Conservation (phyloP, 2,329 filamentous ascomycete species). For the Leptographium flavum region DNA sequence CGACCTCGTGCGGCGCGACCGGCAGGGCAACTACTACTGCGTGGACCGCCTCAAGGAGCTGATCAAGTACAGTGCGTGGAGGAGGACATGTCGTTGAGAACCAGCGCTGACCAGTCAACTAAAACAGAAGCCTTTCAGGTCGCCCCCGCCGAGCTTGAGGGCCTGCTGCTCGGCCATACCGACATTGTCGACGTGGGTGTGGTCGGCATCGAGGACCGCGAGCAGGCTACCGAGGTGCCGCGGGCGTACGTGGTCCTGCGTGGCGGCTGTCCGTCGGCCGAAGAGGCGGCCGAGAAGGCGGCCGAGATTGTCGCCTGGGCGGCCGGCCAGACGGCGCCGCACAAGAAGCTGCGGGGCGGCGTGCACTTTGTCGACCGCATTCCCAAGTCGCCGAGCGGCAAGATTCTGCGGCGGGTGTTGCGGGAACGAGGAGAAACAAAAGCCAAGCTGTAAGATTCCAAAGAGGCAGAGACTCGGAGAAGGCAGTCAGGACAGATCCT, state of each 20-base stretch:
- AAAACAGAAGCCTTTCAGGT: constrained; percentile 58
- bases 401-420: constrained; percentile 30
- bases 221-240: constrained; percentile 53
- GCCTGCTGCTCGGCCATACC: constrained; percentile 25
- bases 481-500: too few relatives aligned
- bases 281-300: constrained; percentile 23
- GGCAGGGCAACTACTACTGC: constrained; percentile 72
- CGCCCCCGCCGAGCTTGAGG: constrained; percentile 50
- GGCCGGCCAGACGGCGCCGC: constrained; percentile 22
- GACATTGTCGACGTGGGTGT: constrained; percentile 46
- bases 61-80: constrained; percentile 44
- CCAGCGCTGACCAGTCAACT: too few relatives aligned
- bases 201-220: constrained; percentile 44
- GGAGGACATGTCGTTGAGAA: too few relatives aligned
- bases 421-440: constrained; percentile 24
- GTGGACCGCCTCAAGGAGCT: constrained; percentile 70
- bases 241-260: constrained; percentile 47
- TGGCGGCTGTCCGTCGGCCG: too few relatives aligned
- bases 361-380: constrained; percentile 54
- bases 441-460: constrained; percentile 26
- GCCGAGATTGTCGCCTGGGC: constrained; percentile 24
- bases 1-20: constrained; percentile 68
- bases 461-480: too few relatives aligned
- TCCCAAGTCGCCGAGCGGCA: constrained; percentile 52
- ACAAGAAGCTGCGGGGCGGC: constrained; percentile 58